Evolutionary conservation across 352 stramenopile genomes (phyloP).

Genomic region (Elongisporangium anandrum): DNA sequence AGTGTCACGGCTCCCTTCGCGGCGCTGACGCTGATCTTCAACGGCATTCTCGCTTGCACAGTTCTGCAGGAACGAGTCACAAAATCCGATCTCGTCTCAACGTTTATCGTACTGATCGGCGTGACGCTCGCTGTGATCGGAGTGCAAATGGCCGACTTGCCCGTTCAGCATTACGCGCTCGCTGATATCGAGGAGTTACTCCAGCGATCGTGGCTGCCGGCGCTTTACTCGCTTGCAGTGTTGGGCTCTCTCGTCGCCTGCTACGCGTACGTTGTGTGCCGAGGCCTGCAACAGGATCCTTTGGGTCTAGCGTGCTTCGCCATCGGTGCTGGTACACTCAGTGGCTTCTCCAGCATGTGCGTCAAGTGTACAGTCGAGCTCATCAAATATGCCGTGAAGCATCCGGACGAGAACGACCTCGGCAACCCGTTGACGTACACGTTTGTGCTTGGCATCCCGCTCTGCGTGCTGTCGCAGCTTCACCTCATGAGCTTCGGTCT

Average conservation of each 20-base stretch:
- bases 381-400: slow-evolving; percentile 13
- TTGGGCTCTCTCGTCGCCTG: slow-evolving; percentile 10
- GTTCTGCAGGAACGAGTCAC: slow-evolving; percentile 27
- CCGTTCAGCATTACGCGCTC: slow-evolving; percentile 14
- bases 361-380: slow-evolving; percentile 35
- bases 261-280: slow-evolving; percentile 11
- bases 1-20: slow-evolving; percentile 32
- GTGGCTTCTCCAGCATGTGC: slow-evolving; percentile 32
- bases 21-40: slow-evolving; percentile 35
- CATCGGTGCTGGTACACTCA: slow-evolving; percentile 24
- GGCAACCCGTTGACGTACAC: slow-evolving; percentile 17
- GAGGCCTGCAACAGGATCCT: slow-evolving; percentile 6
- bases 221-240: slow-evolving; percentile 12
- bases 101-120: slow-evolving; percentile 23
- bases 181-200: slow-evolving; percentile 20
- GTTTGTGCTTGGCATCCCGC: slow-evolving; percentile 17
- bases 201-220: slow-evolving; percentile 14
- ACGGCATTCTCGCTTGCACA: slow-evolving; percentile 20
- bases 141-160: slow-evolving; percentile 16
- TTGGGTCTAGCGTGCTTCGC: slow-evolving; percentile 23
- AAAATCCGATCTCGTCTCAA: slow-evolving; percentile 25
- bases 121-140: slow-evolving; percentile 25
- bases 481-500: slow-evolving; percentile 29
- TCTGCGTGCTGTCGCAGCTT: slow-evolving; percentile 28
- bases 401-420: slow-evolving; percentile 15